Evolutionary conservation across 345 rosid species (phyloP), one percentile per base, ranked within the genome.

Genomic region (Microthlaspi erraticum): DNA sequence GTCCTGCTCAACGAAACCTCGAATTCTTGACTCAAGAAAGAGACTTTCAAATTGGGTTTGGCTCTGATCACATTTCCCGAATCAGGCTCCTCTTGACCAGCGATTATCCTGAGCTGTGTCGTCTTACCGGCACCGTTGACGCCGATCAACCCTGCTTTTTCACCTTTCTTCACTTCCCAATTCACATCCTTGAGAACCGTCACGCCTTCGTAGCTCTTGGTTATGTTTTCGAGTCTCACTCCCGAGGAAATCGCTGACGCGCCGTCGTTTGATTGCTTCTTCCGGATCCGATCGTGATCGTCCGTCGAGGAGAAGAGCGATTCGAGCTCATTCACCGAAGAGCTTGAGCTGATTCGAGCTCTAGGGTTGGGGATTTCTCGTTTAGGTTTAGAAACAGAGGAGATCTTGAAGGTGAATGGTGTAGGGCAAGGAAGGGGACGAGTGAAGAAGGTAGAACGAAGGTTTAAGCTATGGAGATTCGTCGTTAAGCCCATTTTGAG

Each of bases 101-200:
- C 32, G 16, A 93, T 93, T 52, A 93, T 93, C 74, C 85, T 86
- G 78, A 90, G 68, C 84, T 93, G 98, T 52, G 97, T 93, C 10
- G 98, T 90, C 73, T 93, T 93, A 6, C 98, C 98, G 0, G 98
- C 96, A 1, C 97, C 97, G 23, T 93, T 93, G 0, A 93, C 93
- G 0, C 98, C 98, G 0, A 93, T 88, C 5, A 93, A 70, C 3
- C 97, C 97, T 0, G 87, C 98, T 64, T 88, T 93, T 81, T 87
- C 96, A 0, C 96, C 96, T 60, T 80, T 86, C 60, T 88, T 90
- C 52, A 93, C 98, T 70, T 90, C 98, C 98, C 98, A 93, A 7
- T 68, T 79, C 53, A 93, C 93, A 55, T 87, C 79, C 45, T 86
- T 90, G 71, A 93, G 81, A 63, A 93, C 87, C 13, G 93, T 84